Percentiles rank a stretch among this genome's conserved stretches.
These are phyloP conservation scores for Pascua guehoae DNA, from an alignment of 1,284 basidiomycete species.

Conservation along the genomic window DNA sequence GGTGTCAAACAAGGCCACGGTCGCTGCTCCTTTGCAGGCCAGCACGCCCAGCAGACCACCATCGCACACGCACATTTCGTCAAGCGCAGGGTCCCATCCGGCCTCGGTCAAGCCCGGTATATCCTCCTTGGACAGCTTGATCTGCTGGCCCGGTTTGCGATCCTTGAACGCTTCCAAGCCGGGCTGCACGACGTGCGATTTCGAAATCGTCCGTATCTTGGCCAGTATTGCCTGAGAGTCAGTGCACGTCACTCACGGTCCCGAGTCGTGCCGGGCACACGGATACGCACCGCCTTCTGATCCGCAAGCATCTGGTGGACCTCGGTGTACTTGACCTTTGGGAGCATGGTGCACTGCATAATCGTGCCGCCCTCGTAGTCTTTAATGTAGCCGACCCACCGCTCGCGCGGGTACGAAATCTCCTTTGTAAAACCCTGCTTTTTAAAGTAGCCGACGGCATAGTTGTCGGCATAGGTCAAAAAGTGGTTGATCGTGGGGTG, in stretches of 20 bases:
- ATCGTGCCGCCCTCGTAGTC: conserved; percentile 99
- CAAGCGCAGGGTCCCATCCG: conserved; percentile 88
- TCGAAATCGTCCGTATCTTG: conserved; percentile 85
- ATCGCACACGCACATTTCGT: conserved; percentile 59
- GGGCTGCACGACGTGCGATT: conserved; percentile 78
- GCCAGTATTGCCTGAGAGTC: conserved; percentile 63
- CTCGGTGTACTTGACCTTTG: conserved; percentile 83
- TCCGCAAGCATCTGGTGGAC: conserved; percentile 71
- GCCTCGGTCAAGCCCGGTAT: conserved; percentile 87
- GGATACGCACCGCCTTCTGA: conserved; percentile 66
- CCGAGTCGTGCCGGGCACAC: conserved; percentile 4
- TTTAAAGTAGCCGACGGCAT: conserved; percentile 97
- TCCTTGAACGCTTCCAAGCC: conserved; percentile 76
- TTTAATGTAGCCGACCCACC: conserved; percentile 99
- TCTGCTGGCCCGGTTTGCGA: conserved; percentile 37
- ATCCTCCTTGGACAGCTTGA: conserved; percentile 53
- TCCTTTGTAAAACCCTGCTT: conserved; percentile 99
- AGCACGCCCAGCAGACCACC: background rate
- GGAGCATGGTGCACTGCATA: conserved; percentile 96
- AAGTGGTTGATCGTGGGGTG: conserved; percentile 86
- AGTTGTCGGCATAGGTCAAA: conserved; percentile 98
- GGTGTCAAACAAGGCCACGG: background rate
- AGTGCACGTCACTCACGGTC: background rate
- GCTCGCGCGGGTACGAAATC: conserved; percentile 79
- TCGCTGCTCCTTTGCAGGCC: too few relatives aligned